Base-by-base conservation (phyloP, 1,139 yeast genomes). In the Magnusiomyces paraingens region DNA sequence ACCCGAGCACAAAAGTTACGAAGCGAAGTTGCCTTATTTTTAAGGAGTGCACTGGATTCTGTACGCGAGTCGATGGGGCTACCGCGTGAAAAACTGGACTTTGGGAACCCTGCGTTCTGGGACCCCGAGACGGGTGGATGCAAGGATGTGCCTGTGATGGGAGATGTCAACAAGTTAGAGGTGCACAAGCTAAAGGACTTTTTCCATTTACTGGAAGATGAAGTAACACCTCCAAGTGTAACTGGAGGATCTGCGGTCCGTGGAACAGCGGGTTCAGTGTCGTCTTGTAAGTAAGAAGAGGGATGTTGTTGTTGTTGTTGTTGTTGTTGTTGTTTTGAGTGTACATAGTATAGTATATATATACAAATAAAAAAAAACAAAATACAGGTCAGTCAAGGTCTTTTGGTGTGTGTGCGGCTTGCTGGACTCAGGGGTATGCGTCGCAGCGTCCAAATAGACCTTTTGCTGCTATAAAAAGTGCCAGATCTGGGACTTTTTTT, bases 61-160 rank as follows among this genome's bases (percentile, higher is more conserved):
- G 73, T 89, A 40, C 75, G 96, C 54, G 70, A 75, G 20, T 68
- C 75, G 12, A 80, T 81, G 40, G 76, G 81, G 0, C 79, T 84
- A 41, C 53, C 57, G n/a, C 55, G 57, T 1, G 65, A 63, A 36
- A 64, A 61, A 21, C 74, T 81, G 6, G 73, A 91, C 56, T 83
- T 89, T 61, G 80, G 75, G 55, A 77, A 77, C 43, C 89, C 89
- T 1, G 70, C 69, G 22, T 90, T 84, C 73, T 90, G 96, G 97
- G 79, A 53, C 18, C 54, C 53, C 11, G 48, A 17, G 38, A 40
- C 35, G 1, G 57, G 57, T 8, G 57, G 55, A 11, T 55, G 57
- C 40, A 39, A 26, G 20, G 52, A 55, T n/a, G 57, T 55, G 15
- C 57, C 57, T 2, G 57, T 55, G 17, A 55, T 55, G 57, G 57